Conservation (phyloP, 331 rosid genomes). For the Stylosanthes scabra region DNA sequence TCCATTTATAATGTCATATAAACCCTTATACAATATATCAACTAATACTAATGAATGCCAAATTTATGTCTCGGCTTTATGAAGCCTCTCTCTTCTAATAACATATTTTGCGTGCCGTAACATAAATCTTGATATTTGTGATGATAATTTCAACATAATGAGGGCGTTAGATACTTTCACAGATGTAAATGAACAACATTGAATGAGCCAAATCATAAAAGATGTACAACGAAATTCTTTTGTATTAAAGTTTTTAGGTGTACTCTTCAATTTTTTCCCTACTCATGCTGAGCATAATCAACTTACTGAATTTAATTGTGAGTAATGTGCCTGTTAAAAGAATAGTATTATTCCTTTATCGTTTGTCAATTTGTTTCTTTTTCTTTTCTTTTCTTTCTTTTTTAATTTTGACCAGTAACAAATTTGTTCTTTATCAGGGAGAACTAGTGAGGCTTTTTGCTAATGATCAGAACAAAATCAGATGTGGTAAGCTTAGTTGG, state of each 20-base stretch:
- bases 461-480: conserved; percentile 92
- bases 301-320: not conserved
- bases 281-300: not conserved
- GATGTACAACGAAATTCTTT: not conserved
- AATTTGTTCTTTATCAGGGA: conserved; percentile 68
- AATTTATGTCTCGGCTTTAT: conserved; percentile 5
- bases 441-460: conserved; percentile 93
- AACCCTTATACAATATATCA: not conserved
- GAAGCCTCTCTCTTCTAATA: conserved; percentile 5
- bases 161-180: not conserved
- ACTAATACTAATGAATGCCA: not conserved
- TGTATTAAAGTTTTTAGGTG: not conserved
- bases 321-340: not conserved
- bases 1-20: not conserved
- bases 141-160: not conserved
- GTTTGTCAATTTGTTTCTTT: not conserved
- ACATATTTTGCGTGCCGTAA: conserved; percentile 7
- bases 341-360: conserved; percentile 15
- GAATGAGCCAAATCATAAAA: not conserved
- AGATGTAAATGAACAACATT: not conserved
- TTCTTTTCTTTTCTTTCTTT: not conserved
- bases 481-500: conserved; percentile 72
- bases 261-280: not conserved
- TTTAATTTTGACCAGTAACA: not conserved
- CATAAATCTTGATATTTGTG: not conserved